Percentiles rank a stretch among this genome's conserved stretches.
These are phyloP conservation scores for Gossypium sturtianum DNA, from an alignment of 345 rosid species.

Conservation along the genomic window DNA sequence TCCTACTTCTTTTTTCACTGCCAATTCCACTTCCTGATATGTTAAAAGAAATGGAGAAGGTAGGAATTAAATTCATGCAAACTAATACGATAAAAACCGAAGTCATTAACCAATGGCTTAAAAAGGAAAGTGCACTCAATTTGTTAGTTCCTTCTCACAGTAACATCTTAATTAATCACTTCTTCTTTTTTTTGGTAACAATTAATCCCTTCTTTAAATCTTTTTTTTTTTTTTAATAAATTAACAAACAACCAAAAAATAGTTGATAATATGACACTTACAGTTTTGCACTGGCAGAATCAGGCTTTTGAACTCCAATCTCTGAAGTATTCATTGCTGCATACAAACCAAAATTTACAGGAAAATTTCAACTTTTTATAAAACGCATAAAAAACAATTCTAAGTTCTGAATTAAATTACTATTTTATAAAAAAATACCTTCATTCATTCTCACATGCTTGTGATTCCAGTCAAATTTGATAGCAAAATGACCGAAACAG, in stretches of 20 bases:
- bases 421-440: background rate
- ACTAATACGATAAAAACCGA: no score
- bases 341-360: background rate
- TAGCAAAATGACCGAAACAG: background rate
- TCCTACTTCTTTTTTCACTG: no score
- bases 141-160: no score
- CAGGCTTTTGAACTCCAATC: constrained; percentile 37
- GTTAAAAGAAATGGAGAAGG: no score
- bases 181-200: no score
- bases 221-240: background rate
- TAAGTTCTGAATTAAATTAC: background rate
- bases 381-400: background rate
- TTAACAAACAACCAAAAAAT: no score
- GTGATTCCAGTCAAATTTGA: background rate
- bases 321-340: constrained; percentile 80
- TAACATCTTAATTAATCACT: no score
- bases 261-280: constrained; percentile 19
- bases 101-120: no score
- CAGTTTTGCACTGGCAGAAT: constrained; percentile 32
- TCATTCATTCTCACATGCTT: background rate
- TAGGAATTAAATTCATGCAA: no score
- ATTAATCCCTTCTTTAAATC: background rate
- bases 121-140: no score
- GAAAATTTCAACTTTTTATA: background rate
- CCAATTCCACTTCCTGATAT: no score